These are phyloP conservation scores for Fusarium sp. DNA, from an alignment of 2,329 filamentous ascomycete genomes.

Conservation along the genomic window DNA sequence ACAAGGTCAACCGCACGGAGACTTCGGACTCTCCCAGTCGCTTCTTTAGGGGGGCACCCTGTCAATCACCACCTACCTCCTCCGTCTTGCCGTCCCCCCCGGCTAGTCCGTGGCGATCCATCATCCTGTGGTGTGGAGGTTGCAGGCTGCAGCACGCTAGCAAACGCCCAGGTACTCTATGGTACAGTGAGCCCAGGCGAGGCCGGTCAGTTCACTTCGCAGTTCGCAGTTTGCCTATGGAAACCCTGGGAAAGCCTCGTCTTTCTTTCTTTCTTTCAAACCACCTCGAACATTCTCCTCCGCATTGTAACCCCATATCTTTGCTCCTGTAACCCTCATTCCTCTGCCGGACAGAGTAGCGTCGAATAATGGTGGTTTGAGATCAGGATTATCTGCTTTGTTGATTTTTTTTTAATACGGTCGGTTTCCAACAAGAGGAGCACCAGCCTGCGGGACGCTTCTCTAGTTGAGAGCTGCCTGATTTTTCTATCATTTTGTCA, in stretches of 20 bases:
- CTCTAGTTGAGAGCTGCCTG: constrained; percentile 31
- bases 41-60: constrained; percentile 28
- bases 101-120: constrained; percentile 41
- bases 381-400: constrained; percentile 19
- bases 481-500: constrained; percentile 35
- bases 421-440: constrained; percentile 35
- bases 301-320: constrained; percentile 1
- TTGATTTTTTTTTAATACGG: constrained; percentile 39
- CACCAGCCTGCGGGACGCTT: constrained; percentile 26
- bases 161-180: constrained; percentile 32
- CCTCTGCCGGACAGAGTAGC: constrained; percentile 44
- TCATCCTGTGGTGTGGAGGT: constrained; percentile 38
- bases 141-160: constrained; percentile 31
- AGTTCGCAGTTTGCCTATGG: constrained; percentile 24
- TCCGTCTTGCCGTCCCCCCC: constrained; percentile 32
- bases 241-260: constrained; percentile 31
- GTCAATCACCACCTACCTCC: constrained; percentile 27
- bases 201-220: constrained; percentile 4
- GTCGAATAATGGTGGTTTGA: constrained; percentile 43
- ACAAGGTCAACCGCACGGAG: constrained; percentile 23
- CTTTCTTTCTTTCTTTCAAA: constrained; percentile 31
- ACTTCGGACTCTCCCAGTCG: constrained; percentile 21
- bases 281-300: constrained; percentile 23
- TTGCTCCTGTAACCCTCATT: constrained; percentile 10
- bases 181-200: constrained; percentile 22